Percentiles rank a stretch among this genome's conserved stretches.
Conservation (phyloP, 2,329 filamentous ascomycete species). For the Cladosporium sp. region DNA sequence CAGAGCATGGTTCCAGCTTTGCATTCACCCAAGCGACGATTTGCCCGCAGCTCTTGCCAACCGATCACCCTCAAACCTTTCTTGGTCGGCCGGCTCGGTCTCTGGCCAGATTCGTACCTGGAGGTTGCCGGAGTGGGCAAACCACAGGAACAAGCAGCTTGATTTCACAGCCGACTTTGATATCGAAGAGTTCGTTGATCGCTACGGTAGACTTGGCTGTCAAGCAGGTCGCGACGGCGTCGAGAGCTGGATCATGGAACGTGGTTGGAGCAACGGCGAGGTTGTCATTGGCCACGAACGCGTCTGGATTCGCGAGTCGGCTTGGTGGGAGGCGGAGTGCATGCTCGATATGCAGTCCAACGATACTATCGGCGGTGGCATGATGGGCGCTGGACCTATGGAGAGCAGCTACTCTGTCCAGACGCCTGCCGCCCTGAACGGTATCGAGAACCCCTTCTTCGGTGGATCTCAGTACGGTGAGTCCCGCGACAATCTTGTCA, state of each 20-base stretch:
- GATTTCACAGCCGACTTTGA: conserved; percentile 98
- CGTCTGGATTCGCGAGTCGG: conserved; percentile 88
- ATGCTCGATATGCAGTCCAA: conserved; percentile 83
- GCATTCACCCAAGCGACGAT: conserved; percentile 87
- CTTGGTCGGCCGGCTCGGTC: conserved; percentile 89
- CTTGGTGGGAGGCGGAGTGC: conserved; percentile 97
- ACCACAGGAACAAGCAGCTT: conserved; percentile 81
- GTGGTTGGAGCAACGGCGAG: conserved; percentile 97
- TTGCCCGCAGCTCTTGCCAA: conserved; percentile 70
- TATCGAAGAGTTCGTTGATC: conserved; percentile 79
- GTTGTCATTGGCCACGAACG: conserved; percentile 86
- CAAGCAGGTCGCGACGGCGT: conserved; percentile 87
- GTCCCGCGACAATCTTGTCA: conserved; percentile 66
- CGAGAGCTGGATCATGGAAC: conserved; percentile 88
- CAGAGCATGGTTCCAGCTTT: conserved; percentile 91
- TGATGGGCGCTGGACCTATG: conserved; percentile 56
- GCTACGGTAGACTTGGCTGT: conserved; percentile 81
- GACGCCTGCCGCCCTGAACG: conserved; percentile 38
- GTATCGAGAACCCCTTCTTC: conserved; percentile 33
- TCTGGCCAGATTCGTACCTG: conserved; percentile 90
- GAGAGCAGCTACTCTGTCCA: conserved; percentile 70
- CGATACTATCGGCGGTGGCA: conserved; percentile 41
- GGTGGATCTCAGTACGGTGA: conserved; percentile 35
- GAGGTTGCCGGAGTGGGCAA: conserved; percentile 94
- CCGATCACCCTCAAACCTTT: conserved; percentile 66